Evolutionary conservation across 306 rosid genomes (phyloP), one percentile per base, ranked within the genome.

Genomic region (Urtica urens): DNA sequence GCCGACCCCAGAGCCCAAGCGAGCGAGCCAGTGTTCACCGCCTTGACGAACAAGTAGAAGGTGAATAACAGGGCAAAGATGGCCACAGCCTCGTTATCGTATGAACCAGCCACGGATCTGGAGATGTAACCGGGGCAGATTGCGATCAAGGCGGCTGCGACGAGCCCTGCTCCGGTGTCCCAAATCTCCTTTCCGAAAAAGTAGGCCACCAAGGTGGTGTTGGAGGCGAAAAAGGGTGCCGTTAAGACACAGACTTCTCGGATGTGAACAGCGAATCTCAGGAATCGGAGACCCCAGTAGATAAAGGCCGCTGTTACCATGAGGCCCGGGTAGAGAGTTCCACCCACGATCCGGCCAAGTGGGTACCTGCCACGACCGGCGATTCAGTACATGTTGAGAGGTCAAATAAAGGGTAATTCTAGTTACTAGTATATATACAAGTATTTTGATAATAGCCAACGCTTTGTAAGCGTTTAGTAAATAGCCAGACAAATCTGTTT

Each of bases 71-170:
- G 29, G 0, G 99, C 96, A 25, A 92, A 92, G 49, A 92, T 92
- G 4, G 99, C 99, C 2, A 92, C 99, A 0, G 96, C 99, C 49
- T 92, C 99, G n/a, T 92, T 92, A 51, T 92, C 99, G 20, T 92
- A 92, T 5, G 96, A 85, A 7, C 99, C 96, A 0, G 99, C 99
- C 18, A 92, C 96, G 18, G 99, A 92, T 57, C 99, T 79, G 10
- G 94, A 85, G 35, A 92, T 85, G 54, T 92, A 92, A 0, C 99
- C 99, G 0, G 99, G 99, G 55, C 99, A 92, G 43, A 92, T 86
- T 8, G 99, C 99, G 10, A 92, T 92, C 65, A 92, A 49, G 16
- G 86, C 86, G 0, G 99, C 99, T 0, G 99, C 99, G 1, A 82
- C 99, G 2, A 92, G 79, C 1, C 96, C 99, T 2, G 99, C 96